Evolutionary conservation across 202 grass and related monocot species (phyloP), one percentile per base, ranked within the genome.

Genomic region (Panicum virgatum): DNA sequence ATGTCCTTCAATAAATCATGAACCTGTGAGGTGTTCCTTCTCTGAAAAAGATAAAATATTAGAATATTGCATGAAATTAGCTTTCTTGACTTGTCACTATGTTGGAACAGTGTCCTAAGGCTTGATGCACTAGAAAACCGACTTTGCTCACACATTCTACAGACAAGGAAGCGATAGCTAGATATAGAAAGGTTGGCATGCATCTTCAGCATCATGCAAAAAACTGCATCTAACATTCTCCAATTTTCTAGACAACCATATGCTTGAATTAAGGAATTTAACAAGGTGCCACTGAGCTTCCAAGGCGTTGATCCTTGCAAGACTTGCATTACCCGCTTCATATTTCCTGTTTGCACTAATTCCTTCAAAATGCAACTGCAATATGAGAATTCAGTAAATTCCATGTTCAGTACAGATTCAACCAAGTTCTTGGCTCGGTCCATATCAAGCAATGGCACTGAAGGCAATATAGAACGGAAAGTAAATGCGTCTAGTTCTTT

Each of bases 31-130:
- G 53, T 82, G 20, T 89, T 88, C 83, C 84, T 79, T 65, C 79
- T 83, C 52, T 72, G 83, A 78, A 93, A 91, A 79, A 95, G 86
- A 88, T 65, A 60, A 86, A 93, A 98, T 68, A 98, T 91, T 26
- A 93, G 77, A 65, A 98, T 95, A 69, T 98, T 98, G 82, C 62
- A 85, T 66, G 62, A 83, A 90, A 89, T 91, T 47, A 86, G 51
- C 27, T 91, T 83, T 65, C 45, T 58, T 80, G 83, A 79, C 77
- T 82, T 86, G 47, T 89, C 86, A 80, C 50, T 62, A 22, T 52
- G 53, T 52, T 85, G 82, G 61, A 90, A 75, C 45, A 95, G 53
- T 27, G 86, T 60, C 85, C 89, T 91, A 73, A 95, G 77, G 23
- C 59, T 82, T 45, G 82, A 85, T 37, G 82, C 96, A 27, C 73